Base-by-base conservation (phyloP, 164 flowering plant species). In the Malania oleifera region DNA sequence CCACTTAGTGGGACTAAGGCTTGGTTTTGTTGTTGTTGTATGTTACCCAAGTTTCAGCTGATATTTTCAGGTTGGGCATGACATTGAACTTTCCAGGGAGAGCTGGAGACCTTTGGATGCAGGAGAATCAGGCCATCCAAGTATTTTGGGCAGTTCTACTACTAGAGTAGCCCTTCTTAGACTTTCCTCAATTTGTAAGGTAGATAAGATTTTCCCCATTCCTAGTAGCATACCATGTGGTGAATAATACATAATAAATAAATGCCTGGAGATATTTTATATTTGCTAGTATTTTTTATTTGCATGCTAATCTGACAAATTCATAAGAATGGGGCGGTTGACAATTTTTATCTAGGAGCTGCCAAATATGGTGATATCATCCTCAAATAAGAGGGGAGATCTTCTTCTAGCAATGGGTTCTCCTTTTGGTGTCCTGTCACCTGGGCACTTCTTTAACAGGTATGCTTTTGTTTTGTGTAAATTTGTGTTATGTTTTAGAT, bases 361-460 rank as follows among this genome's bases (percentile, higher is more conserved):
- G 46, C 85, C 83, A n/a, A 61, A 63, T 40, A 60, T 84, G 5
- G 38, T 24, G 25, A 38, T 70, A 28, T 70, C 85, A 46, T 55
- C 59, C 25, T 64, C 70, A 55, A 70, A 40, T 50, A 80, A 61
- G 66, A 80, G 78, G 62, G 99, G 99, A 14, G 85, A 81, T 72
- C 67, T 77, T 66, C 80, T 93, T 63, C 69, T 93, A 38, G 86
- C 83, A 10, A 72, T 85, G 75, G 99, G 96, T 51, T 90, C 99
- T 72, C 99, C 99, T 51, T 93, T 93, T 73, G 99, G 97, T 46
- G 56, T 88, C 57, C 80, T 93, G 39, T 93, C 99, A 35, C 97
- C 99, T n/a, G 34, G 74, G 60, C 99, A 93, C 75, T 93, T 93
- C 81, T 73, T 83, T 58, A 93, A 93, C 73, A 88, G 96, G 98